Conservation (phyloP, 129 eudicot species). For the Artemisia argyi region DNA sequence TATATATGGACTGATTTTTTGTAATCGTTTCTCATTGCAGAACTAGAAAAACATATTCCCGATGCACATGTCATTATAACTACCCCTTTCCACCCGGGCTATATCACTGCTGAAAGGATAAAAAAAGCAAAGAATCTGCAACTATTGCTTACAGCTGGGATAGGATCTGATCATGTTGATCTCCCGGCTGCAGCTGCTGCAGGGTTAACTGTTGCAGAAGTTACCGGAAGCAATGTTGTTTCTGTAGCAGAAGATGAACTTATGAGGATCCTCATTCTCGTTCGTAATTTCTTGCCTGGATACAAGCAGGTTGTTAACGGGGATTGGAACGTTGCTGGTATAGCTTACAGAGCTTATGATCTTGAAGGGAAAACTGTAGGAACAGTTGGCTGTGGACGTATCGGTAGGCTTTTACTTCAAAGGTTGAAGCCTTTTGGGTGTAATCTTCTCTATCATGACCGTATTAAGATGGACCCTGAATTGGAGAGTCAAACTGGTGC, state of each 20-base stretch:
- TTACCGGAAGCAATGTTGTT: conserved; percentile 93
- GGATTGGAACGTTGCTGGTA: conserved; percentile 96
- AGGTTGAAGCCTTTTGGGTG: conserved; percentile 93
- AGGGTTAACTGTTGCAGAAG: conserved; percentile 94
- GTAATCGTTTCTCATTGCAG: conserved; percentile 43
- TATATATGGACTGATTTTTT: not conserved
- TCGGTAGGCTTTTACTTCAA: conserved; percentile 86
- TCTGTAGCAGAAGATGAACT: conserved; percentile 98
- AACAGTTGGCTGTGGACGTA: conserved; percentile 95
- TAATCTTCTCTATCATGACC: conserved; percentile 89
- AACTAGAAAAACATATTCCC: conserved; percentile 83
- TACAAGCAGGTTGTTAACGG: conserved; percentile 83
- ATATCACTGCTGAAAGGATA: conserved; percentile 92
- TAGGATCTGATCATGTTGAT: conserved; percentile 94
- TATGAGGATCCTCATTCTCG: conserved; percentile 96
- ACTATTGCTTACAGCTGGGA: conserved; percentile 90
- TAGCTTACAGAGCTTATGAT: conserved; percentile 93
- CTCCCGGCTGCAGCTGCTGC: conserved; percentile 94
- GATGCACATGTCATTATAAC: conserved; percentile 89
- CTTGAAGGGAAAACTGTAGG: conserved; percentile 98
- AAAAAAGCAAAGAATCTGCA: conserved; percentile 88
- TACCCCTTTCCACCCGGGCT: conserved; percentile 98
- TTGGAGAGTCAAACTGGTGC: conserved; percentile 87
- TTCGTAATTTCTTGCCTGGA: conserved; percentile 90
- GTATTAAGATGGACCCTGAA: conserved; percentile 77